phyloP scores from a whole-genome alignment of 1,284 basidiomycete genomes.

The Cryptococcus wingfieldii region DNA sequence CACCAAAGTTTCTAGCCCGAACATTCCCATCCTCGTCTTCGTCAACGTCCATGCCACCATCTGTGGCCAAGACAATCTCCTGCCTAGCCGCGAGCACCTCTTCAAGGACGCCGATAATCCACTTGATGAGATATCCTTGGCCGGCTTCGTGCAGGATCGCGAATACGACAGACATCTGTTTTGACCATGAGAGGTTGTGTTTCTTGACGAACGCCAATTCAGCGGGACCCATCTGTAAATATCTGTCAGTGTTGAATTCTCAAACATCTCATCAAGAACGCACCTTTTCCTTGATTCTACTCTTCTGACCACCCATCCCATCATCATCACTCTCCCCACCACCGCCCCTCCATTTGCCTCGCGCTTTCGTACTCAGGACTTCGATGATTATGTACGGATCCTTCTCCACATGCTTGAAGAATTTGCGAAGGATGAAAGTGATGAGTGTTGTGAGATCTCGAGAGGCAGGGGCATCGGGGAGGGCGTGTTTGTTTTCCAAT shows the following conservation, averaged over 20 bases:
- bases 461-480: constrained; percentile 71
- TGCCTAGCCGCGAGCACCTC: constrained; percentile 63
- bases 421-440: constrained; percentile 77
- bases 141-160: constrained; percentile 66
- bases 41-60: constrained; percentile 50
- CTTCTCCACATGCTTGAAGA: constrained; percentile 80
- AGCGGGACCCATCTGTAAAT: constrained; percentile 44
- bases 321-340: constrained; percentile 56
- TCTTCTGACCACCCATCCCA: constrained; percentile 50
- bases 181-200: constrained; percentile 68
- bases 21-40: constrained; percentile 51
- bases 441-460: constrained; percentile 77
- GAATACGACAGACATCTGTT: constrained; percentile 81
- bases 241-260: not conserved
- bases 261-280: not conserved
- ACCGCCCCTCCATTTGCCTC: constrained; percentile 75
- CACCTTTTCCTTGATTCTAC: constrained; percentile 48
- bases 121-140: constrained; percentile 63
- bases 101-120: constrained; percentile 62
- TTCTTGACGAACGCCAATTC: constrained; percentile 83
- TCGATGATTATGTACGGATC: constrained; percentile 81
- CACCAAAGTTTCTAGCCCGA: constrained; percentile 34
- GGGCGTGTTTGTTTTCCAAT: constrained; percentile 66
- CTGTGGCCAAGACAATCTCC: constrained; percentile 66
- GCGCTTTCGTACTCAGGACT: constrained; percentile 83